Conservation (phyloP, 345 rosid genomes). For the Microthlaspi erraticum region DNA sequence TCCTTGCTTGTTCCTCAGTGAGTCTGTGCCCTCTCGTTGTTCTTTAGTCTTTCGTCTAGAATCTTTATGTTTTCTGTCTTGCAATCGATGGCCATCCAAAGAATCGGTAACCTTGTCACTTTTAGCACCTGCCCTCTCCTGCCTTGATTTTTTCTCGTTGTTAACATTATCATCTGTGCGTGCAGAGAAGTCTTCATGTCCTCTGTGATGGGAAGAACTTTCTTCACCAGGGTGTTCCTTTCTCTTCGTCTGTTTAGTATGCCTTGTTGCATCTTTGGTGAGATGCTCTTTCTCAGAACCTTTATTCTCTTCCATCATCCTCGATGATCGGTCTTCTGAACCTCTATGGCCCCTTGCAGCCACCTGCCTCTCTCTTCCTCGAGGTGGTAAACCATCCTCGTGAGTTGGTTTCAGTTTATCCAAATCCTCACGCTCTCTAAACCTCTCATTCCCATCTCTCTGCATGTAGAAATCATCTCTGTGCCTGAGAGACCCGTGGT, state of each 20-base stretch:
- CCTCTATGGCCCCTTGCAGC: conserved; percentile 61
- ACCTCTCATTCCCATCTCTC: conserved; percentile 79
- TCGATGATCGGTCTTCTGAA: conserved; percentile 73
- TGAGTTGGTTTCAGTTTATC: conserved; percentile 56
- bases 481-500: conserved; percentile 69
- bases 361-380: conserved; percentile 73
- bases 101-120: conserved; percentile 56
- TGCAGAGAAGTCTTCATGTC: conserved; percentile 63
- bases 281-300: conserved; percentile 70
- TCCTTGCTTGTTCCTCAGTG: conserved; percentile 69
- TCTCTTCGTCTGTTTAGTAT: conserved; percentile 69
- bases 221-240: conserved; percentile 73
- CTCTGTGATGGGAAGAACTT: conserved; percentile 59
- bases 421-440: conserved; percentile 72
- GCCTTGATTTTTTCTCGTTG: conserved; percentile 77
- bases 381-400: conserved; percentile 64
- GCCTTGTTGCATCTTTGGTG: conserved; percentile 63
- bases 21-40: conserved; percentile 58
- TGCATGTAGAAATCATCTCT: conserved; percentile 72
- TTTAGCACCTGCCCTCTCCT: conserved; percentile 64
- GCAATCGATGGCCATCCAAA: conserved; percentile 65
- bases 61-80: conserved; percentile 74
- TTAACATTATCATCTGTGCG: conserved; percentile 55
- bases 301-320: conserved; percentile 69
- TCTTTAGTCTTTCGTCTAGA: conserved; percentile 68